phyloP scores from a whole-genome alignment of 176 grass and related monocot genomes.

The Juncus inflexus region DNA sequence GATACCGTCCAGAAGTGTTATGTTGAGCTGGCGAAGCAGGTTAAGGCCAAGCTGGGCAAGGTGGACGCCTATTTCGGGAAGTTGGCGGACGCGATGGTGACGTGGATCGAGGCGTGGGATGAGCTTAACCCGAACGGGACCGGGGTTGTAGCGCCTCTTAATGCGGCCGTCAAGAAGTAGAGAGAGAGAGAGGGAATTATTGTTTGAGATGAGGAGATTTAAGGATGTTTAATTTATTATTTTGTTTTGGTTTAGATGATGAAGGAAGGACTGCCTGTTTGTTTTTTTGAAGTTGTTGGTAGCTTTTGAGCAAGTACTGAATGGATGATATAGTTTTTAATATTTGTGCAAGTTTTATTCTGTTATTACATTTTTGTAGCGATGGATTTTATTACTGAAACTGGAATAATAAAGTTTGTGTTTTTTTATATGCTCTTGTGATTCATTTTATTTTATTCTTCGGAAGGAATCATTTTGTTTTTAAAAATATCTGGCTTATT shows the following conservation, averaged over 20 bases:
- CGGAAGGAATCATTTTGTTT: too few species aligned
- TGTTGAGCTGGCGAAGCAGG: conserved; percentile 59
- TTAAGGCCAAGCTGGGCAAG: conserved; percentile 54
- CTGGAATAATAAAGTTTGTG: conserved; percentile 17
- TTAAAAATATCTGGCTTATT: too few species aligned
- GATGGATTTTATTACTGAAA: conserved; percentile 22
- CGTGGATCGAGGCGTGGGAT: conserved; percentile 51
- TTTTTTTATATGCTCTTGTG: neutral
- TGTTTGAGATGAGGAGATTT: neutral
- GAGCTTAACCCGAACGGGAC: conserved; percentile 36
- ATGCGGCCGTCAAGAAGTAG: conserved; percentile 33
- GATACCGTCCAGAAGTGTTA: conserved; percentile 92
- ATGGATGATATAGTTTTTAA: conserved; percentile 11
- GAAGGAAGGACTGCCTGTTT: too few species aligned
- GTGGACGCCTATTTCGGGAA: conserved; percentile 39
- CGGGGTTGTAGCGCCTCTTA: conserved; percentile 8
- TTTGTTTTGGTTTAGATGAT: conserved; percentile 1
- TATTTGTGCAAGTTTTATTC: conserved; percentile 13
- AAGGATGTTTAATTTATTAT: conserved; percentile 23
- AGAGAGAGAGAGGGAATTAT: conserved; percentile 24
- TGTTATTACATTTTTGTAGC: conserved; percentile 19
- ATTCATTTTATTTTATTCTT: too few species aligned
- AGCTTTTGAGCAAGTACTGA: too few species aligned
- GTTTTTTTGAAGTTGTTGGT: too few species aligned
- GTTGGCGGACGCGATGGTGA: conserved; percentile 44